Conservation (phyloP, 2,329 filamentous ascomycete species). For the Pyrenochaeta sp. region DNA sequence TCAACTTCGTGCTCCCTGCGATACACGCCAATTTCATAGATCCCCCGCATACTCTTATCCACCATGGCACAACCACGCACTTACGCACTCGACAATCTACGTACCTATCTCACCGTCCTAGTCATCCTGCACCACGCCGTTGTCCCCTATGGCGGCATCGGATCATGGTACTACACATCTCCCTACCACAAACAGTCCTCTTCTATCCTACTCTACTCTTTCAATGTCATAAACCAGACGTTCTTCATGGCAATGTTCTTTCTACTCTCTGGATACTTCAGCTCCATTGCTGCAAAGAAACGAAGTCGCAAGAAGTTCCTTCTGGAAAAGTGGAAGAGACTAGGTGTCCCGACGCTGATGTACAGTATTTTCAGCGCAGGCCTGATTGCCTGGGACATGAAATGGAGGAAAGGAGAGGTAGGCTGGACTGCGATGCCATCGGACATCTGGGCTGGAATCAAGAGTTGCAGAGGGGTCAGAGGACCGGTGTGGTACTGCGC, state of each 20-base stretch:
- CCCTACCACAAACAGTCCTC: slow-evolving; percentile 1
- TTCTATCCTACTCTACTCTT: slow-evolving; percentile 11
- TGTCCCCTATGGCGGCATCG: slow-evolving; percentile 26
- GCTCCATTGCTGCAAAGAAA: slow-evolving; percentile 11
- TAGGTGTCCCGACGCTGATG: slow-evolving; percentile 23
- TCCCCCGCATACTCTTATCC: too few relatives aligned
- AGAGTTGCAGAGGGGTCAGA: slow-evolving; percentile 14
- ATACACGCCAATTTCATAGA: neutral
- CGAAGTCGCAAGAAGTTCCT: slow-evolving; percentile 4
- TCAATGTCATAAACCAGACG: slow-evolving; percentile 27
- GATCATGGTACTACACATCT: slow-evolving; percentile 20
- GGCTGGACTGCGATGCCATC: neutral
- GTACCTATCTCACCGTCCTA: slow-evolving; percentile 26
- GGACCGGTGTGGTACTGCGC: slow-evolving; percentile 31
- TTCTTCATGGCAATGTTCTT: slow-evolving; percentile 33
- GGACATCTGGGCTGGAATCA: slow-evolving; percentile 5
- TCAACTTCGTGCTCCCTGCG: neutral
- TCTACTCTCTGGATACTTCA: slow-evolving; percentile 29
- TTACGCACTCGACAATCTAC: slow-evolving; percentile 27
- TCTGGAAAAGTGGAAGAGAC: slow-evolving; percentile 19
- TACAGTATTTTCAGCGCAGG: slow-evolving; percentile 12
- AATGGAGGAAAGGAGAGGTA: slow-evolving; percentile 1
- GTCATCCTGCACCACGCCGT: slow-evolving; percentile 27
- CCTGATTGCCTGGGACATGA: slow-evolving; percentile 5
- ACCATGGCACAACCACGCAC: slow-evolving; percentile 3